Evolutionary conservation across 2,329 filamentous ascomycete genomes (phyloP).

Genomic region (Didymellaceae sp.): DNA sequence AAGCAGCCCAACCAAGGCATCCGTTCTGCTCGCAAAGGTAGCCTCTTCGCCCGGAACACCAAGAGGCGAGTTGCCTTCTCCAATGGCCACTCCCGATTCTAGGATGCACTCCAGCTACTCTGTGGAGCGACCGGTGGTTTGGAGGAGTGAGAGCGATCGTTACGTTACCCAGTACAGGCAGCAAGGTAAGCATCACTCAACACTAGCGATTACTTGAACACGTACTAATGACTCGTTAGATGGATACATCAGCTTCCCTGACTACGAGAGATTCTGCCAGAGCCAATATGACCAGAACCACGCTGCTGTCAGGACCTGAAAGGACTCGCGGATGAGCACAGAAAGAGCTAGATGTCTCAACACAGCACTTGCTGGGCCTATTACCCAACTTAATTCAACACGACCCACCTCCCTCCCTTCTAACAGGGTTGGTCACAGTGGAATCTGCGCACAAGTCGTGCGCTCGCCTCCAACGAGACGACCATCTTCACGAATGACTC

Average conservation of each 20-base stretch:
- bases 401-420: neutral
- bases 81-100: slow-evolving; percentile 38
- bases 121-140: slow-evolving; percentile 42
- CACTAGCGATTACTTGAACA: neutral
- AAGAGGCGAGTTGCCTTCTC: slow-evolving; percentile 41
- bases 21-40: slow-evolving; percentile 52
- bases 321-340: neutral
- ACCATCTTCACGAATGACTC: neutral
- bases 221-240: slow-evolving; percentile 41
- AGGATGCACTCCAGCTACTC: slow-evolving; percentile 39
- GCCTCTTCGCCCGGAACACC: slow-evolving; percentile 51
- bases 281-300: slow-evolving; percentile 41
- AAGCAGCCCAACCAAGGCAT: slow-evolving; percentile 51
- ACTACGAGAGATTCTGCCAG: slow-evolving; percentile 69
- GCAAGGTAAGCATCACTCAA: slow-evolving; percentile 41
- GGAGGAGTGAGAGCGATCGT: slow-evolving; percentile 47
- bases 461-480: neutral
- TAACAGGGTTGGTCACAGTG: neutral
- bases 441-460: neutral
- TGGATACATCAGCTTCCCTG: slow-evolving; percentile 76
- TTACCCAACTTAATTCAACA: slow-evolving; percentile 3
- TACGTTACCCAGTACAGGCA: slow-evolving; percentile 47
- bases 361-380: slow-evolving; percentile 1
- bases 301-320: slow-evolving; percentile 44
- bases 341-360: slow-evolving; percentile 4